A percentile compares a stretch with the other conserved stretches of the same genome.
phyloP scores from a whole-genome alignment of 2,329 filamentous ascomycete species.

The Penicillium sp. region DNA sequence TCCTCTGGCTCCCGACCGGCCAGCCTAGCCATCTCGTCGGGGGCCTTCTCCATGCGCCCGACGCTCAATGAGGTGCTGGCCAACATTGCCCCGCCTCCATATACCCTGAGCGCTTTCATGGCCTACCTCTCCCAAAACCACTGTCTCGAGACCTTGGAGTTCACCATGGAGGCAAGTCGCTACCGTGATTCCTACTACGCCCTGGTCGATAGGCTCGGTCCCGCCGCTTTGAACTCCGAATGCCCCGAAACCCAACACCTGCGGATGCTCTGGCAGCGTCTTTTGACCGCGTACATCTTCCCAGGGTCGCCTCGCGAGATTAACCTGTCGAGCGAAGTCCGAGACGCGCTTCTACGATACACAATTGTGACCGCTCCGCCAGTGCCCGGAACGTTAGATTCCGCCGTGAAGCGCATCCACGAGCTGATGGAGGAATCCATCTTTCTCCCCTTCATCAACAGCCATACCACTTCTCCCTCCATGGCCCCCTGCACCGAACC shows the following conservation, averaged over 20 bases:
- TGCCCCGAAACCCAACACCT: conserved; percentile 66
- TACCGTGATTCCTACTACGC: conserved; percentile 69
- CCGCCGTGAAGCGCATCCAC: conserved; percentile 83
- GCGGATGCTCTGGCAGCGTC: conserved; percentile 77
- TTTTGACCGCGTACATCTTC: conserved; percentile 86
- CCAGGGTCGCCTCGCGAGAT: conserved; percentile 83
- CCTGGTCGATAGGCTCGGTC: conserved; percentile 52
- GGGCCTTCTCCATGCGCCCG: conserved; percentile 56
- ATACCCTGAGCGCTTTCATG: conserved; percentile 90
- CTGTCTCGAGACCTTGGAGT: conserved; percentile 93
- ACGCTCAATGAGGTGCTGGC: conserved; percentile 83
- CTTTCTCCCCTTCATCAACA: conserved; percentile 85
- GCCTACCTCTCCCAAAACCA: conserved; percentile 96
- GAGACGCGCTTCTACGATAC: conserved; percentile 72
- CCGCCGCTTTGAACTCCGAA: conserved; percentile 50
- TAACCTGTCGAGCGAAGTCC: conserved; percentile 82
- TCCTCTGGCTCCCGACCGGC: conserved; percentile 43
- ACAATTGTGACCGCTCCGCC: conserved; percentile 61
- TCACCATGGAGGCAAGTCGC: conserved; percentile 88
- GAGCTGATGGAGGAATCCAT: conserved; percentile 98
- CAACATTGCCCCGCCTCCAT: conserved; percentile 81
- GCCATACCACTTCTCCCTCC: conserved; percentile 50
- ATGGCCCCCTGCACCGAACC: conserved; percentile 48
- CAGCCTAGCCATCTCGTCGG: conserved; percentile 43
- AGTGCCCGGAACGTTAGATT: conserved; percentile 73